phyloP scores from a whole-genome alignment of 768 basidiomycete species.

The Serpula lacrymans region DNA sequence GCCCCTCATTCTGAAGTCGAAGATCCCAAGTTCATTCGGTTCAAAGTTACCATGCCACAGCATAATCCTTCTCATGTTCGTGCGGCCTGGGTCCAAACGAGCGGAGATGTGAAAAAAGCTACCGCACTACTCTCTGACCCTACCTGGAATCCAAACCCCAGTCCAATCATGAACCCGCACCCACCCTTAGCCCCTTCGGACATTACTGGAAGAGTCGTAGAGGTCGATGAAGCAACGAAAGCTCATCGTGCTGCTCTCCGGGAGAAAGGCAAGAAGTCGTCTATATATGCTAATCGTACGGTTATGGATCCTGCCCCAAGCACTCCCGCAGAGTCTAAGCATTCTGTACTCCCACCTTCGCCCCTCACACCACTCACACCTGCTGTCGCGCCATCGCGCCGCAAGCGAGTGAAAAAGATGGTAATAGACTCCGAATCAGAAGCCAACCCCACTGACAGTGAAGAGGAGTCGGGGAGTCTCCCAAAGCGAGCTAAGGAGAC shows the following conservation, averaged over 20 bases:
- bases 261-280: slow-evolving; percentile 80
- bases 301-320: slow-evolving; percentile 45
- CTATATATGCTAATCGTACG: slow-evolving; percentile 71
- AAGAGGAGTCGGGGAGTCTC: slow-evolving; percentile 37
- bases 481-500: slow-evolving; percentile 31
- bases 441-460: slow-evolving; percentile 47
- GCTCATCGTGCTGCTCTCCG: slow-evolving; percentile 61
- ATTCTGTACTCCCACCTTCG: slow-evolving; percentile 32
- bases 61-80: slow-evolving; percentile 37
- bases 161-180: background rate
- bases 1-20: slow-evolving; percentile 58
- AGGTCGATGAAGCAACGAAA: slow-evolving; percentile 70
- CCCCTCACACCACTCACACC: slow-evolving; percentile 42
- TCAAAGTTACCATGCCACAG: slow-evolving; percentile 60
- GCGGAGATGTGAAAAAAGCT: slow-evolving; percentile 60
- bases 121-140: slow-evolving; percentile 56
- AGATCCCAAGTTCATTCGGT: slow-evolving; percentile 44
- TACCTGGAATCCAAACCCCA: slow-evolving; percentile 41
- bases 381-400: slow-evolving; percentile 35
- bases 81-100: slow-evolving; percentile 66
- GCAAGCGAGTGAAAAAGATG: slow-evolving; percentile 54
- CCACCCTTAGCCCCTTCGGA: slow-evolving; percentile 18
- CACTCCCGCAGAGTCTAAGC: slow-evolving; percentile 38
- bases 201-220: slow-evolving; percentile 61
- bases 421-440: slow-evolving; percentile 71